Base-by-base conservation (phyloP, 163 green algal species). In the Volvox carteri region DNA sequence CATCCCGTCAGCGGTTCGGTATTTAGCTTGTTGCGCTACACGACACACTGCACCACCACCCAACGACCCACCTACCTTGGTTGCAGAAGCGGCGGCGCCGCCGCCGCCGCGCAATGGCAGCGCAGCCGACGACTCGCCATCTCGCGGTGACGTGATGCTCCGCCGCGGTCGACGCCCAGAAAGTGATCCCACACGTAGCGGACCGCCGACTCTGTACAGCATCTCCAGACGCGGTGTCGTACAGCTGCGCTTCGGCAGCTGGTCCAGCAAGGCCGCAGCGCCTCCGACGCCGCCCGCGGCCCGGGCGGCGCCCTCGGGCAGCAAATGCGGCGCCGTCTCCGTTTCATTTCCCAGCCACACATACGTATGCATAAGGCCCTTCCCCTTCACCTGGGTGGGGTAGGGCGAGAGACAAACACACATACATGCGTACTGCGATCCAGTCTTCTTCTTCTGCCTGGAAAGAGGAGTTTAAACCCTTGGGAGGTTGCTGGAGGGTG, bases 331-430 rank as follows among this genome's bases (percentile, higher is more conserved):
- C 30, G 81, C 65, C 12, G 46, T 72, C 33, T 87, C 81, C 21
- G 39, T 33, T 0, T 87, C 81, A 39, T 87, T 87, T 11, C 81
- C 81, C 65, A 72, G 21, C 81, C 81, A 87, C 14, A 83, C 16
- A 28, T 62, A 88, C 4, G 84, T 88, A 4, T 88, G 46, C 84
- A 88, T 88, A 2, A 76, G 21, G 50, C 84, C 84, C 70, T 88
- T 88, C 50, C 84, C 84, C 72, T 83, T 83, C 33, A 77, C 54
- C 70, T 84, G 70, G 50, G 12, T 16, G 16, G 50, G 50, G 50
- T 60, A n/a, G n/a, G n/a, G n/a, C n/a, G n/a, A n/a, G n/a, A n/a
- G n/a, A n/a, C n/a, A n/a, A n/a, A n/a, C n/a, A n/a, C n/a, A n/a
- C n/a, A n/a, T n/a, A n/a, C n/a, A n/a, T n/a, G n/a, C n/a, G n/a